These are phyloP conservation scores for Tremellales sp. DNA, from an alignment of 1,284 basidiomycete species.

Conservation along the genomic window DNA sequence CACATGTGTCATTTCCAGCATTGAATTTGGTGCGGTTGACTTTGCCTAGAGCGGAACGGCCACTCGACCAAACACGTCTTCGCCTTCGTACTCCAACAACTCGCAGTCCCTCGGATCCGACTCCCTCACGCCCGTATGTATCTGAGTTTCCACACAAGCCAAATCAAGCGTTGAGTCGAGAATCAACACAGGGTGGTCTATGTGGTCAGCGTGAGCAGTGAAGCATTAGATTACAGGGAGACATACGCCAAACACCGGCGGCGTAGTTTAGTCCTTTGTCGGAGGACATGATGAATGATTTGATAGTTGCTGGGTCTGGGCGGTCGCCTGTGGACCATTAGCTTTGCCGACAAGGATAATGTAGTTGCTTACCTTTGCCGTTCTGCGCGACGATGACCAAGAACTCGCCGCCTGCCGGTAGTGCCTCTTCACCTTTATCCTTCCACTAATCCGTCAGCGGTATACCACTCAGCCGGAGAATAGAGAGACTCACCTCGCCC, in stretches of 20 bases:
- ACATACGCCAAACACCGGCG: constrained; percentile 81
- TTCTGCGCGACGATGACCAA: constrained; percentile 76
- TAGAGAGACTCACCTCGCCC: constrained; percentile 42
- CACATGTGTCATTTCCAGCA: not conserved
- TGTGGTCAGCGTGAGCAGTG: not conserved
- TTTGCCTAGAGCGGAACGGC: constrained; percentile 20
- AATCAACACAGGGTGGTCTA: constrained; percentile 47
- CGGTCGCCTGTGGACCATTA: constrained; percentile 55
- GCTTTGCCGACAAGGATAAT: not conserved
- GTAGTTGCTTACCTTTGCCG: constrained; percentile 49
- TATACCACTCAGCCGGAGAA: not conserved
- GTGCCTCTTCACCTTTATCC: constrained; percentile 39
- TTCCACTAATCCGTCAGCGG: constrained; percentile 20
- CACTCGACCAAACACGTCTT: constrained; percentile 30
- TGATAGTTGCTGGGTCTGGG: constrained; percentile 58
- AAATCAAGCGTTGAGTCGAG: constrained; percentile 46
- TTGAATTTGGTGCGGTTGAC: not conserved
- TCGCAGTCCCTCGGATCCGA: constrained; percentile 44
- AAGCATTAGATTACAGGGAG: not conserved
- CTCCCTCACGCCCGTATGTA: constrained; percentile 35
- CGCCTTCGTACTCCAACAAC: constrained; percentile 34
- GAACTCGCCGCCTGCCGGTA: constrained; percentile 37
- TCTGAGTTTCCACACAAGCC: constrained; percentile 48
- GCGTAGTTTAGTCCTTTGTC: constrained; percentile 79
- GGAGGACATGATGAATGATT: constrained; percentile 69